Conservation (phyloP, 140 eudicot genomes). For the Anethum foeniculum region DNA sequence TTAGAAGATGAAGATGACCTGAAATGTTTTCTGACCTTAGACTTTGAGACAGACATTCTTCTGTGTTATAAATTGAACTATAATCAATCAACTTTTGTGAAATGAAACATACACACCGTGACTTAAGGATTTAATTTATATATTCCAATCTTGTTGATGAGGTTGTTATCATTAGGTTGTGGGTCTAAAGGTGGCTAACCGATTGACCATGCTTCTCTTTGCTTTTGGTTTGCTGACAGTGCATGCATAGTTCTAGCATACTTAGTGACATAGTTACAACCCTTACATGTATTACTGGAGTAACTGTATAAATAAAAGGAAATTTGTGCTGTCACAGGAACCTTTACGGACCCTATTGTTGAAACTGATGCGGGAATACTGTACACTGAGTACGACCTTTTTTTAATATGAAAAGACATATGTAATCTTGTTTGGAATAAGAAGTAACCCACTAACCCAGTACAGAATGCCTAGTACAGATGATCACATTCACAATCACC, state of each 20-base stretch:
- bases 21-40: background rate
- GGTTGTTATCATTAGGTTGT: constrained; percentile 16
- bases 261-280: background rate
- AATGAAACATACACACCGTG: constrained; percentile 2
- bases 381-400: background rate
- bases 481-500: background rate
- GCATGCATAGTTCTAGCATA: constrained; percentile 7
- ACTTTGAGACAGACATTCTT: constrained; percentile 8
- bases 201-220: constrained; percentile 4
- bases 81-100: constrained; percentile 2
- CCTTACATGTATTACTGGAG: too few species aligned
- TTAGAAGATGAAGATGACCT: background rate
- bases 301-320: background rate
- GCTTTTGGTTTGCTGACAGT: background rate
- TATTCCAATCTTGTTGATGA: constrained; percentile 8
- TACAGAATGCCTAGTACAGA: background rate
- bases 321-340: background rate
- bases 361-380: background rate
- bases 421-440: background rate
- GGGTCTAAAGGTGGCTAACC: constrained; percentile 6
- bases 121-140: background rate
- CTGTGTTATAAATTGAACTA: constrained; percentile 1
- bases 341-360: too few species aligned
- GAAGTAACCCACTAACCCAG: background rate
- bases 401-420: background rate